A percentile compares a stretch with the other conserved stretches of the same genome.
Evolutionary conservation across 2,329 filamentous ascomycete genomes (phyloP).

Genomic region (Proliferodiscus dingleyae): DNA sequence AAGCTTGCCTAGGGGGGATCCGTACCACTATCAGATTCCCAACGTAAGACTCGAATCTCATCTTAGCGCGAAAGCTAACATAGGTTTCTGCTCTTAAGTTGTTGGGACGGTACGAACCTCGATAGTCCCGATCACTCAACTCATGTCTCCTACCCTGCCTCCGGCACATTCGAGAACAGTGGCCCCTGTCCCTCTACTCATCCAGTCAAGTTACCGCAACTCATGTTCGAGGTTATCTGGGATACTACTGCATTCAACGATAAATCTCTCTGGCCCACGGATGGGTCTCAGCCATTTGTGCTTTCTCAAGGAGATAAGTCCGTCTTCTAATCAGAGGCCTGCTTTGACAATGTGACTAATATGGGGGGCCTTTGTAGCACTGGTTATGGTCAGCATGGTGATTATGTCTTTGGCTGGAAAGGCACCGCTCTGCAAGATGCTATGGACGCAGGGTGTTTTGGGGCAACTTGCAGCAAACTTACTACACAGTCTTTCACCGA

Average conservation of each 20-base stretch:
- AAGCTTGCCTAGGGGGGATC: conserved; percentile 7
- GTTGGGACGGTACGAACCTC: conserved; percentile 6
- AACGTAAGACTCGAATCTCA: background rate
- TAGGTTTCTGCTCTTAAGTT: conserved; percentile 2
- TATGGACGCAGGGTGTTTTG: conserved; percentile 43
- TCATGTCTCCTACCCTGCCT: conserved; percentile 22
- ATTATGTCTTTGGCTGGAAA: conserved; percentile 49
- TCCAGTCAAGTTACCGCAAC: conserved; percentile 43
- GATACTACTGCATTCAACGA: conserved; percentile 39
- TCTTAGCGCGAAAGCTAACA: background rate
- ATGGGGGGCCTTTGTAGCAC: conserved; percentile 17
- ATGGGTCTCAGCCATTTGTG: conserved; percentile 39
- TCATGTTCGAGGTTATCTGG: conserved; percentile 47
- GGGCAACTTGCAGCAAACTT: conserved; percentile 40
- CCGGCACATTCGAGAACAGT: conserved; percentile 7
- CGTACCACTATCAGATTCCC: conserved; percentile 9
- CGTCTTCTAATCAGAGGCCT: background rate
- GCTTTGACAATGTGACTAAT: background rate
- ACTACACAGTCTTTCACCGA: conserved; percentile 39
- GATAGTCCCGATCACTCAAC: conserved; percentile 4
- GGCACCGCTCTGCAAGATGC: conserved; percentile 44
- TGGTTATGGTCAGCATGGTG: conserved; percentile 45
- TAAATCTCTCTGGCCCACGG: conserved; percentile 39
- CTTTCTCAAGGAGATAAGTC: conserved; percentile 38
- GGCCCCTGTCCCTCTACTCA: conserved; percentile 27